Base-by-base conservation (phyloP, 169 alveolate genomes). In the Eimeria acervulina region DNA sequence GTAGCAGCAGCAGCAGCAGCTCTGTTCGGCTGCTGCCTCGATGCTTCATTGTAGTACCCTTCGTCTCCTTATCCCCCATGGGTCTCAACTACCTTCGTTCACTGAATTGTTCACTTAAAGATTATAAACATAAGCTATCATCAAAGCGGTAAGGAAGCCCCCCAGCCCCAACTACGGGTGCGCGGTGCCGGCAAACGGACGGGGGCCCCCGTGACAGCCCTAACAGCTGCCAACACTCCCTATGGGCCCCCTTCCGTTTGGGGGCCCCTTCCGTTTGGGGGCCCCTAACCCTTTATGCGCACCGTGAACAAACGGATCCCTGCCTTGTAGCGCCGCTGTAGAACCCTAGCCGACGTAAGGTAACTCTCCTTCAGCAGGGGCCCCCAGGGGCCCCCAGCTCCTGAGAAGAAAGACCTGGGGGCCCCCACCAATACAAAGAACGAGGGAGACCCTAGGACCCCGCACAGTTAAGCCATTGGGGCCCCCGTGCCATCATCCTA, bases 151-250 rank as follows among this genome's bases (percentile, higher is more conserved):
- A 21, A 59, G 68, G 68, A 17, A 17, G 68, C 68, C 26, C 19
- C 68, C 28, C 68, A 59, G 68, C 68, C 68, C 68, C 19, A 59
- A 0, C 68, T 12, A 59, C 19, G 68, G 68, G 68, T 59, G 68
- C 68, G 19, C 68, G 68, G 68, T 59, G 68, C 68, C 68, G 8
- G 28, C 68, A 4, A 21, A 33, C 80, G 23, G 80, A 7, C 23
- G 42, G 80, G 80, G 80, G 80, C 80, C 80, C 44, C 80, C 80
- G 80, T n/a, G 42, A 68, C 68, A 59, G 80, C 80, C 80, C 68
- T 59, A n/a, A n/a, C n/a, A n/a, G 68, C 68, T n/a, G 3, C 68
- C 68, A 59, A 59, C 68, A 59, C 26, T 59, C n/a, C 80, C 42
- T n/a, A 42, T 7, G 80, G 80, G 42, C 80, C 80, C 38, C 80